Evolutionary conservation across 148 eudicot genomes (phyloP), one percentile per base, ranked within the genome.

Genomic region (Vaccinium darrowii): DNA sequence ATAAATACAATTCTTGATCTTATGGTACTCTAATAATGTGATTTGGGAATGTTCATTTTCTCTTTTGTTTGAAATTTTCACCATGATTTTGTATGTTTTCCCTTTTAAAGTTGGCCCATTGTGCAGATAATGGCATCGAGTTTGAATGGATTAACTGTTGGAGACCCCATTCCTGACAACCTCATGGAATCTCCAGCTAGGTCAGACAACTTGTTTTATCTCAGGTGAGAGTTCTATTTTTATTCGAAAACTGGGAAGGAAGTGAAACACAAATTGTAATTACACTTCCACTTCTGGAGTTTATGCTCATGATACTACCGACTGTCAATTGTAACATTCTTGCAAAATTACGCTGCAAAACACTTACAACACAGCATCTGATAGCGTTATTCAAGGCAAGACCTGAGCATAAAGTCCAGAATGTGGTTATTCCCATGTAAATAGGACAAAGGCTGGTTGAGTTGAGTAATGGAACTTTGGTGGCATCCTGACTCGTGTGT

Each of bases 121-220:
- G 0, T 86, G 92, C 95, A 96, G 99, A 92, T 94, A 85, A 96
- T 96, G 99, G 99, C 99, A 54, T 94, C 99, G 56, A 96, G 99
- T 87, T 91, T 94, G 87, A 96, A 96, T 88, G 96, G 99, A 81
- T 87, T 96, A 83, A 92, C 97, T 56, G 99, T 96, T 82, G 98
- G 94, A 83, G 99, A 96, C 85, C 76, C 94, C 60, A 85, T 92
- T 65, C 90, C 93, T 78, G 98, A 96, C 78, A 89, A 90, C 78
- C 88, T 92, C 75, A 89, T 94, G 94, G 95, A 94, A 83, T 94
- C 97, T 86, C 98, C 99, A 4, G 91, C 93, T 74, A 92, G 94
- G 85, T 93, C 95, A 39, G 99, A 94, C 77, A 90, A 83, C 91
- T 87, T 92, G 91, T 88, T 88, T 50, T 92, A 88, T 91, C 82